Evolutionary conservation across 192 early-diverging fungal genomes (phyloP), one percentile per base, ranked within the genome.

Genomic region (Backusella macrospora): DNA sequence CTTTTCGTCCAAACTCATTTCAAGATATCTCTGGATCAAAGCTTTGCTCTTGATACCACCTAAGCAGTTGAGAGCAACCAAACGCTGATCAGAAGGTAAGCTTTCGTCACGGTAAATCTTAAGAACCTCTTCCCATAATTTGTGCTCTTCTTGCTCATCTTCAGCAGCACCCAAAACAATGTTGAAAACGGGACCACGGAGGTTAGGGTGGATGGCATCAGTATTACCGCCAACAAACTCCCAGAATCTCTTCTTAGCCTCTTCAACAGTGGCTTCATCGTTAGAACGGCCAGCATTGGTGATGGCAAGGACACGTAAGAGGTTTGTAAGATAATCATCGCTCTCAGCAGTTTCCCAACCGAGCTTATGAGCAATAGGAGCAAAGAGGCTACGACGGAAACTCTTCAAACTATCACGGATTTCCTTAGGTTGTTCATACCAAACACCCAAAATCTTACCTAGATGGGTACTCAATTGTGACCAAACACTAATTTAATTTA

Each of bases 251-350:
- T 83, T 83, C 68, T 85, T 78, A 44, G 92, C 89, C 79, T 93
- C 92, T 47, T 77, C 76, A 14, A 95, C 73, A 37, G 90, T 86
- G 12, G 73, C 73, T 40, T 75, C 67, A 76, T 97, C 95, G 40
- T 86, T 88, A 39, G 89, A 89, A 40, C 78, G 73, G 46, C 90
- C 96, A 18, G 95, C 92, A 43, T 85, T 87, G 18, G 84, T 82
- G 70, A 97, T 82, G 39, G 90, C 88, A 46, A 97, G 83, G 9
- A 89, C 89, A 65, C 97, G 91, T 67, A 95, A 86, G 49, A 92
- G 83, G 47, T 85, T 88, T 39, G 86, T 88, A 37, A 92, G 83
- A 73, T 94, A 91, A 70, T 92, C 90, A 62, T 99, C 96, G 29
- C 71, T 80, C 6, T 76, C 79, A 13, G 84, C 71, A 46, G 89